These are phyloP conservation scores for Jatropha multifida DNA, from an alignment of 441 rosid species.

Conservation along the genomic window DNA sequence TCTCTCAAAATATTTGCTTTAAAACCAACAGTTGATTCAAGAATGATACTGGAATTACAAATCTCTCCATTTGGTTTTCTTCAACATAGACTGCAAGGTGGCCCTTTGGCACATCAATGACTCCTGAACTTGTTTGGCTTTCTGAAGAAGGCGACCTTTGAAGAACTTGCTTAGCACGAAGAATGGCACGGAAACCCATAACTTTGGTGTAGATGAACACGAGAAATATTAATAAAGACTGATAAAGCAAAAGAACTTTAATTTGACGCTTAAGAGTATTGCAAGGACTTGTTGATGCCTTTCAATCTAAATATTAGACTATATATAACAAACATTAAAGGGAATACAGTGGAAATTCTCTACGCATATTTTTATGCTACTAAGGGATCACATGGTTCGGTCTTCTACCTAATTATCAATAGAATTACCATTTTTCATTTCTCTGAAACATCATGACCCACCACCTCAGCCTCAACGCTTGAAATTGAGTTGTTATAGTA, in stretches of 20 bases:
- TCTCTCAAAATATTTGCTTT: no score
- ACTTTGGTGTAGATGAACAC: neutral
- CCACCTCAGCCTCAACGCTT: neutral
- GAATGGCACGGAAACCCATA: neutral
- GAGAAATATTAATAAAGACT: neutral
- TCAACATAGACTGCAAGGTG: conserved; percentile 27
- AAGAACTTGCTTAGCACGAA: conserved; percentile 10
- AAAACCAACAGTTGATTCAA: neutral
- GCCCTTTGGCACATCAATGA: conserved; percentile 19
- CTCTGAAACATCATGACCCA: neutral
- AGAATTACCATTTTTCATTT: neutral
- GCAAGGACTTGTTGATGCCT: neutral
- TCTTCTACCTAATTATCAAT: neutral
- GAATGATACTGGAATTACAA: conserved; percentile 6
- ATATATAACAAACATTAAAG: neutral
- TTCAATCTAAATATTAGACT: neutral
- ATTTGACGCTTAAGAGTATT: neutral
- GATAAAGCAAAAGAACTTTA: neutral
- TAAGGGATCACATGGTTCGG: neutral
- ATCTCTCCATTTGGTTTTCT: conserved; percentile 17
- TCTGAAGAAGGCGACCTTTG: neutral
- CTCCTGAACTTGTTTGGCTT: no score
- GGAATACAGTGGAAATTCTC: neutral
- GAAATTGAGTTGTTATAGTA: no score
- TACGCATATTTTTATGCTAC: neutral